Evolutionary conservation across 108 stramenopile genomes (phyloP).

Genomic region (Chaetoceros muelleri): DNA sequence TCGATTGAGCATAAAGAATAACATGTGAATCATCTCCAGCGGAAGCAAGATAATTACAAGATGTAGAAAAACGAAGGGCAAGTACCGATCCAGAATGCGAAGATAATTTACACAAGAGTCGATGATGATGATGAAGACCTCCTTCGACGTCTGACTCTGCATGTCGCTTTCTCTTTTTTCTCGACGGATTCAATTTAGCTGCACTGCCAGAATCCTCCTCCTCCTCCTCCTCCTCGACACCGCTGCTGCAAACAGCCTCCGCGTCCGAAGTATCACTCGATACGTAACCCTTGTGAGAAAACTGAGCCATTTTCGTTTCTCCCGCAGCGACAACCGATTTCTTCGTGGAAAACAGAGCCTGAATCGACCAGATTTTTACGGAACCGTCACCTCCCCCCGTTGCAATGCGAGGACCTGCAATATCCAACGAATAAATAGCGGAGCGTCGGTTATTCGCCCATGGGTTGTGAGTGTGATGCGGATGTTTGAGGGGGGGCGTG

Average conservation of each 20-base stretch:
- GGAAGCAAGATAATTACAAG: constrained; percentile 63
- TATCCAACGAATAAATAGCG: constrained; percentile 66
- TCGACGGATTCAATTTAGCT: constrained; percentile 5
- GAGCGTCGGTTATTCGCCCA: not conserved
- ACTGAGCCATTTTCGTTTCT: not conserved
- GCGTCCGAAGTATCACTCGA: constrained; percentile 11
- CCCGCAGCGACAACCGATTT: not conserved
- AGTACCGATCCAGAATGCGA: constrained; percentile 74
- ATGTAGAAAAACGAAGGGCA: constrained; percentile 60
- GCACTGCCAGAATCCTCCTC: not conserved
- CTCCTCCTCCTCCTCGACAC: constrained; percentile 3
- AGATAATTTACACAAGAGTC: constrained; percentile 65
- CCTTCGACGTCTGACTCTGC: not conserved
- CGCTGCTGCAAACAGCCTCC: constrained; percentile 4
- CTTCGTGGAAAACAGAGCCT: constrained; percentile 28
- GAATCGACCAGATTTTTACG: constrained; percentile 66
- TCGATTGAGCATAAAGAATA: constrained; percentile 48
- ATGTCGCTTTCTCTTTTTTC: not conserved
- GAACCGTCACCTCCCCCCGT: constrained; percentile 79
- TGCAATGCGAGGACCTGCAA: constrained; percentile 54
- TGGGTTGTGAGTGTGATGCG: not conserved
- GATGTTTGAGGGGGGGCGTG: not conserved
- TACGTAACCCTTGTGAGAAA: not conserved
- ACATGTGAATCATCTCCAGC: constrained; percentile 80
- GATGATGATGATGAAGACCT: constrained; percentile 21